Evolutionary conservation across 441 rosid genomes (phyloP).

Genomic region (Aquilaria agallochum): DNA sequence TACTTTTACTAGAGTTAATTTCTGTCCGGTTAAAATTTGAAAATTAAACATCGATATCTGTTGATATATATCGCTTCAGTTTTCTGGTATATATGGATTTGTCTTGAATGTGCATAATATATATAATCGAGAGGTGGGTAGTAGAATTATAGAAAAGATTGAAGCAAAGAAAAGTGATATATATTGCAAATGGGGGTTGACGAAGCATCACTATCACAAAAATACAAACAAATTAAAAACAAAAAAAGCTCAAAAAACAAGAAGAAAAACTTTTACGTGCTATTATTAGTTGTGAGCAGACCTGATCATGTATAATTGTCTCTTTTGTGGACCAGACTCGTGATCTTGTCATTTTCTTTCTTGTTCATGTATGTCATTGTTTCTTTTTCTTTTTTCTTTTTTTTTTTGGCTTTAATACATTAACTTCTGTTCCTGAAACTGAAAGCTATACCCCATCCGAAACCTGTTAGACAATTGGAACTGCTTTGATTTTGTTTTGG

Average conservation of each 20-base stretch:
- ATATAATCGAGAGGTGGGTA: no score
- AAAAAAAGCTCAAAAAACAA: conserved; percentile 5
- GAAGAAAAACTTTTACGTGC: conserved; percentile 14
- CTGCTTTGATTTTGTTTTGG: conserved; percentile 24
- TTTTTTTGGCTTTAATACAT: no score
- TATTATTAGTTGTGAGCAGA: conserved; percentile 23
- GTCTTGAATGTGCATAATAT: no score
- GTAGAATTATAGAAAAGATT: no score
- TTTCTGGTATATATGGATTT: no score
- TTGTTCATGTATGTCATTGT: neutral
- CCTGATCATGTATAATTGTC: conserved; percentile 1
- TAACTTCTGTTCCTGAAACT: neutral
- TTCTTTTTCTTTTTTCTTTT: neutral
- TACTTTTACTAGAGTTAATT: no score
- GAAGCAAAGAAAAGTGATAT: neutral
- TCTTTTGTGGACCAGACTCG: conserved; percentile 30
- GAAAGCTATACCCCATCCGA: conserved; percentile 23
- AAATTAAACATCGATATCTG: no score
- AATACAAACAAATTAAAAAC: neutral
- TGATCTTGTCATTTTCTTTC: conserved; percentile 10
- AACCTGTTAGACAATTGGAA: conserved; percentile 18
- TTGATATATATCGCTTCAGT: no score
- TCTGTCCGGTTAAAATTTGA: no score
- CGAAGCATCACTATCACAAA: conserved; percentile 20
- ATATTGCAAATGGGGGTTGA: conserved; percentile 8